Percentiles rank a stretch among this genome's conserved stretches.
phyloP scores from a whole-genome alignment of 192 early-diverging fungal genomes.

The Obelidium mucronatum region DNA sequence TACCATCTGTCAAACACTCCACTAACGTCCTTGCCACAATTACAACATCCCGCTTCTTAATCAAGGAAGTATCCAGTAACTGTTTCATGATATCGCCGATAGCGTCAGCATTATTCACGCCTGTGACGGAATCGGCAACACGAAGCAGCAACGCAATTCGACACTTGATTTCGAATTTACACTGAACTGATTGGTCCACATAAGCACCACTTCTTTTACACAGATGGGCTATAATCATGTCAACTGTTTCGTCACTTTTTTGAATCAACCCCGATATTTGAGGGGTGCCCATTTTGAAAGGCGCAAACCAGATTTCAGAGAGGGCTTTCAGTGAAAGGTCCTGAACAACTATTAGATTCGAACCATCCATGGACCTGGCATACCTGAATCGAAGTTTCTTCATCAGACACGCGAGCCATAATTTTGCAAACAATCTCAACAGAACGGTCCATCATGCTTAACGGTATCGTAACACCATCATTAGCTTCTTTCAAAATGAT shows the following conservation, averaged over 20 bases:
- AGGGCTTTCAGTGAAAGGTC: conserved; percentile 76
- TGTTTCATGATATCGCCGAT: conserved; percentile 37
- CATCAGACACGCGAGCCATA: conserved; percentile 47
- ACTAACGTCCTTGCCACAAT: conserved; percentile 71
- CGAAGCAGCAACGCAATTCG: conserved; percentile 30
- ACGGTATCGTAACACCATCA: neutral
- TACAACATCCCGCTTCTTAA: conserved; percentile 45
- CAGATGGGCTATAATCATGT: neutral
- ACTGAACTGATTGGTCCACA: conserved; percentile 5
- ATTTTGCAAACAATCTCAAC: conserved; percentile 46
- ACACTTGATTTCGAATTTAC: conserved; percentile 32
- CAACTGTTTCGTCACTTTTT: neutral
- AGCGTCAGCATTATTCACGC: neutral
- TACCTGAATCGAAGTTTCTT: conserved; percentile 57
- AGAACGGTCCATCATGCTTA: conserved; percentile 3
- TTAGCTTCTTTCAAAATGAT: neutral
- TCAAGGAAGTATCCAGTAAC: neutral
- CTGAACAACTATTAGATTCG: conserved; percentile 29
- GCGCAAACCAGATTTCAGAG: conserved; percentile 75
- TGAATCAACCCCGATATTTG: conserved; percentile 5
- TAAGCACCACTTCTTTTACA: neutral
- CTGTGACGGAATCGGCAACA: neutral
- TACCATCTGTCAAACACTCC: conserved; percentile 77
- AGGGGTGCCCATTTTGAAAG: conserved; percentile 47
- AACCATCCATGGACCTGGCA: neutral